phyloP scores from a whole-genome alignment of 208 protist genomes.

The Blechomonas ayalai region DNA sequence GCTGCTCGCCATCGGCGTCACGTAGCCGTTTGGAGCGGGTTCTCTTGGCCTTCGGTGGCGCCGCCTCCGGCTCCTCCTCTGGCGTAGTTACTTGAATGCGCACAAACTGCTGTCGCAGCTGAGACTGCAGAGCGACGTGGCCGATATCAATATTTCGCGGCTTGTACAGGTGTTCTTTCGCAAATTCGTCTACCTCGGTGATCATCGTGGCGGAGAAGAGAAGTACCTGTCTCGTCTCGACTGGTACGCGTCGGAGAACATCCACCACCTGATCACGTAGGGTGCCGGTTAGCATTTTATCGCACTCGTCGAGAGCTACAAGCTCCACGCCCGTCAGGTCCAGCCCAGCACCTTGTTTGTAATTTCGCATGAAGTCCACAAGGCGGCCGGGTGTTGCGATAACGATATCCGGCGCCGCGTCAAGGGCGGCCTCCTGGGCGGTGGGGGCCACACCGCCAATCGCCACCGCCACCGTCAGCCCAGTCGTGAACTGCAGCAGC shows the following conservation, averaged over 20 bases:
- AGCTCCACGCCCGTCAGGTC: slow-evolving; percentile 87
- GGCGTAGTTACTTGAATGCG: slow-evolving; percentile 28
- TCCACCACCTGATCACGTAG: slow-evolving; percentile 96
- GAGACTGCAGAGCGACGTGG: slow-evolving; percentile 82
- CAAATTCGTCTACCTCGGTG: slow-evolving; percentile 81
- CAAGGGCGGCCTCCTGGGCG: slow-evolving; percentile 75
- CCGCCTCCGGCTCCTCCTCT: neutral
- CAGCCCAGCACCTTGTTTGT: slow-evolving; percentile 60
- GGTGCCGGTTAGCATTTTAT: slow-evolving; percentile 98
- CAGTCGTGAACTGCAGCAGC: slow-evolving; percentile 65
- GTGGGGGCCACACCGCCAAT: slow-evolving; percentile 78
- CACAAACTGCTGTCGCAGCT: slow-evolving; percentile 87
- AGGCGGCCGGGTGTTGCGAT: slow-evolving; percentile 88
- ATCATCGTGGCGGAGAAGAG: slow-evolving; percentile 91
- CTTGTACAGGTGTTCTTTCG: slow-evolving; percentile 76
- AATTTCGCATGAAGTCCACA: slow-evolving; percentile 84
- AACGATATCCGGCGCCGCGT: slow-evolving; percentile 80
- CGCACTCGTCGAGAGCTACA: slow-evolving; percentile 97
- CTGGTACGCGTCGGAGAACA: slow-evolving; percentile 89
- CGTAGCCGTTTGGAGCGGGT: slow-evolving; percentile 39
- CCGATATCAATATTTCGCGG: slow-evolving; percentile 85
- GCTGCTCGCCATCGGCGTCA: slow-evolving; percentile 17
- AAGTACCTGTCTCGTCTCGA: slow-evolving; percentile 74
- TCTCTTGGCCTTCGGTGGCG: slow-evolving; percentile 11
- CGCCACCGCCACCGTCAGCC: slow-evolving; percentile 62